Percentiles rank a stretch among this genome's conserved stretches.
These are phyloP conservation scores for Leishmania aethiopica DNA, from an alignment of 208 protist genomes.

Conservation along the genomic window DNA sequence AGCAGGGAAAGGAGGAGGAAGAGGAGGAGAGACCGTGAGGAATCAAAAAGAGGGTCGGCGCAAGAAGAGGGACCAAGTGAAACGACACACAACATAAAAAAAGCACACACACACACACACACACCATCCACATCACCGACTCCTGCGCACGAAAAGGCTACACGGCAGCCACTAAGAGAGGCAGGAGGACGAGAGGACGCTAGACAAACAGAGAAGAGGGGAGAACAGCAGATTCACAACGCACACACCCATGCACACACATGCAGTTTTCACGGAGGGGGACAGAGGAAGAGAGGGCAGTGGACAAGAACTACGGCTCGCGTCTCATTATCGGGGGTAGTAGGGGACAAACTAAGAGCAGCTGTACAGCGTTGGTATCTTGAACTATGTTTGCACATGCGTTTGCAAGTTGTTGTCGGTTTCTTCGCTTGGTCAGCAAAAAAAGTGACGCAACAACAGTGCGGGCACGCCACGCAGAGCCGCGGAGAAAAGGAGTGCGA, in stretches of 20 bases:
- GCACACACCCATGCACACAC: neutral
- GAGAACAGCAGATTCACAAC: neutral
- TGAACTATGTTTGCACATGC: neutral
- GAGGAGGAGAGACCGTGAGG: neutral
- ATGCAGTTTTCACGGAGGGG: neutral
- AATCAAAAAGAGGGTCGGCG: neutral
- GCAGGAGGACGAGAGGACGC: neutral
- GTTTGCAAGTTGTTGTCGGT: neutral
- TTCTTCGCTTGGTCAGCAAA: neutral
- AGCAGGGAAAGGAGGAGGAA: neutral
- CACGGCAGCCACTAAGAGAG: neutral
- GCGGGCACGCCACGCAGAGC: neutral
- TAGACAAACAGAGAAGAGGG: neutral
- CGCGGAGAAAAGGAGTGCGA: neutral
- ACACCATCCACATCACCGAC: neutral
- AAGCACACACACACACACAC: neutral
- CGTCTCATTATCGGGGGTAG: neutral
- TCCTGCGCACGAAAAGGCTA: neutral
- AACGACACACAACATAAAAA: neutral
- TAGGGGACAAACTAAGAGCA: neutral
- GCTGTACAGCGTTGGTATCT: neutral
- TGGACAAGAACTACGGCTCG: neutral
- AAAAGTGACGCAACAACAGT: neutral
- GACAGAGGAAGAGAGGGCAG: neutral
- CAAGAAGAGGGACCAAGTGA: neutral